Base-by-base conservation (phyloP, 176 grass and related monocot species). In the Carex myosuroides region DNA sequence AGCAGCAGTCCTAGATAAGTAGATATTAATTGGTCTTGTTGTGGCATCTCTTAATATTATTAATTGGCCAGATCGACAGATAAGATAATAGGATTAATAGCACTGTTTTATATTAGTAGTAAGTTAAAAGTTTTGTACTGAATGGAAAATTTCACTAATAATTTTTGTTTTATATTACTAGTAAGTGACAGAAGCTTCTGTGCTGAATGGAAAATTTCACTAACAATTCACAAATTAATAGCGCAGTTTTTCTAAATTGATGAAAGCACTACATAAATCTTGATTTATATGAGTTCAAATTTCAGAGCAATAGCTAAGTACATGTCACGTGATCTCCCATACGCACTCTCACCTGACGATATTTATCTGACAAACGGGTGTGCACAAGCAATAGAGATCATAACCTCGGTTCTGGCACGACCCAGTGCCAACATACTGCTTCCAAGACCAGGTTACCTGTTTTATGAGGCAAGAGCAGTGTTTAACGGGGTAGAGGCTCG, bases 341-440 rank as follows among this genome's bases (percentile, higher is more conserved):
- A 94, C 14, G 33, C 85, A 8, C 18, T 94, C 13, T 87, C 85
- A 1, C 39, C 83, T 0, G 88, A 92, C 1, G 85, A 97, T 54
- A 39, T 94, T n/a, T 94, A 84, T 87, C 82, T 97, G 8, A 94
- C 94, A 5, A 85, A n/a, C 3, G 91, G 90, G 48, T 89, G 94
- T 39, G 0, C 86, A 2, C 91, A 97, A 39, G 91, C 90, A 22
- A 97, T 94, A 35, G 88, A 97, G 87, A 86, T 89, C 24, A 22
- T 88, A 41, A 83, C 79, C 69, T 92, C 89, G 17, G 88, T 81
- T 4, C 59, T 97, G 50, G 88, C 82, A 76, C 86, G 86, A 18
- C 88, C 88, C 22, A 88, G 90, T 39, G 88, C 58, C 63, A 97
- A 97, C 78, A 90, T 97, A 62, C 41, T 97, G 73, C 21, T 94